Evolutionary conservation across 2,329 filamentous ascomycete genomes (phyloP), one percentile per base, ranked within the genome.

Genomic region (Atkinsonella hypoxylon): DNA sequence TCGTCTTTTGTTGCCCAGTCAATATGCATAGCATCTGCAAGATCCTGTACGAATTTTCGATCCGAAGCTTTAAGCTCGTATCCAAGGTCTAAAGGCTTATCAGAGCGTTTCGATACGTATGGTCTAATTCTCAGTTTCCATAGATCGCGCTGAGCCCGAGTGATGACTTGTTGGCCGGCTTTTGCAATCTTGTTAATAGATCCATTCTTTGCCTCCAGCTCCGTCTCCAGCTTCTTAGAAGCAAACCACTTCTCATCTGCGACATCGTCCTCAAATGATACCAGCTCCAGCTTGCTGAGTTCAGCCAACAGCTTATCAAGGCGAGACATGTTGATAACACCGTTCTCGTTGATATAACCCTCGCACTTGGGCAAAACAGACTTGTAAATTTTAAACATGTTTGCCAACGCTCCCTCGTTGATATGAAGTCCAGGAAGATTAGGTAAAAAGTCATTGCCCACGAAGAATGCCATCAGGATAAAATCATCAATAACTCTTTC

Each of bases 401-500:
- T 84, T 22, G 91, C 88, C 67, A 98, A 73, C 20, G 94, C 93
- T 57, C 93, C 94, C 69, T 98, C 94, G 68, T 98, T 98, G 69
- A 98, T 98, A 69, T 98, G 93, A 57, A 98, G 71, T 62, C 94
- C 88, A 5, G 94, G 94, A 52, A 98, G 76, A 69, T 98, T 96
- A 3, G 93, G 93, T 67, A 98, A 78, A 72, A 98, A 98, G 78
- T 98, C 93, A 69, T 98, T 98, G 64, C 93, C 93, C 61, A 98
- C 89, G 67, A 98, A 98, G 73, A 98, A 98, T 45, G 90, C 91
- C 89, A 98, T 96, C 54, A 98, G 79, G 64, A 98, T 97, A 68
- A 98, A 98, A 74, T 98, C 93, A 66, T 98, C 93, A 70, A 98
- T 97, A 62, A 98, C 82, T 56, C 86, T 82, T 73, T 98, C 93